Conservation (phyloP, 305 asterid species). For the Fraxinus dipetala region DNA sequence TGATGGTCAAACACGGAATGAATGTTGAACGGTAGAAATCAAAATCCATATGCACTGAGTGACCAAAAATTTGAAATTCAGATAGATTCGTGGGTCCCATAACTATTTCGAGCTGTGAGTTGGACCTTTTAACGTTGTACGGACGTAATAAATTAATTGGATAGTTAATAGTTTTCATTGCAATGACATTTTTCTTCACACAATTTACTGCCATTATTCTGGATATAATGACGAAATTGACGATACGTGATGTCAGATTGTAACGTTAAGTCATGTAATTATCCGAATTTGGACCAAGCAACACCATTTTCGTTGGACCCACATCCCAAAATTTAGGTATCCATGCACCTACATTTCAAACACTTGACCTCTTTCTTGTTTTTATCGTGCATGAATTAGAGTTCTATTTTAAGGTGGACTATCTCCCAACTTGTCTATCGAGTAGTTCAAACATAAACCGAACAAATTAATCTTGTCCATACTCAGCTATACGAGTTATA, state of each 20-base stretch:
- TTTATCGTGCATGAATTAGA: background rate
- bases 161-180: background rate
- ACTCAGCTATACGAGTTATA: background rate
- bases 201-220: background rate
- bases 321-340: background rate
- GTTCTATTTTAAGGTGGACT: background rate
- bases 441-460: background rate
- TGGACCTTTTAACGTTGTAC: background rate
- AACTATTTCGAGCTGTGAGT: background rate
- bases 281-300: background rate
- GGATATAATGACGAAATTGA: background rate
- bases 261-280: background rate
- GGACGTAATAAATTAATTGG: background rate
- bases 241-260: background rate
- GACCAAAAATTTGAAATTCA: background rate
- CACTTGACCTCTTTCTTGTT: background rate
- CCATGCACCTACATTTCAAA: background rate
- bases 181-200: background rate
- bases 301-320: background rate
- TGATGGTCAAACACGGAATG: no score
- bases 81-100: background rate
- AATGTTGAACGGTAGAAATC: background rate
- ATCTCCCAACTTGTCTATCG: background rate
- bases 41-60: background rate
- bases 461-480: background rate